Conservation (phyloP, 73 alveolate genomes). For the Stentor roeselii region DNA sequence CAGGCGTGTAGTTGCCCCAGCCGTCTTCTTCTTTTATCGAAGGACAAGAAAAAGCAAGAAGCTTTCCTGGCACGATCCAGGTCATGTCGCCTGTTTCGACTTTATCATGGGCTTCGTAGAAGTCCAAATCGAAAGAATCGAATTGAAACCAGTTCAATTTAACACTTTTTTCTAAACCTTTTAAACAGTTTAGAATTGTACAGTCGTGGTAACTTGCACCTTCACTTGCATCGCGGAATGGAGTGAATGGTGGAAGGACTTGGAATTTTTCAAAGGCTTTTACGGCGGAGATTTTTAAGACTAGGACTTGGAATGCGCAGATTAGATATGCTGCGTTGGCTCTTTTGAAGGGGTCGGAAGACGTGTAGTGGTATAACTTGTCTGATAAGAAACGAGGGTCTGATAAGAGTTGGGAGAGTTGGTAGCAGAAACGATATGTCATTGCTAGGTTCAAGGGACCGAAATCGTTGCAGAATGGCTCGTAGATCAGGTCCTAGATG, state of each 20-base stretch:
- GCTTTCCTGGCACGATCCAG: slow-evolving; percentile 80
- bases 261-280: slow-evolving; percentile 78
- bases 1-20: slow-evolving; percentile 48
- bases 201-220: slow-evolving; percentile 85
- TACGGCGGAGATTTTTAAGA: slow-evolving; percentile 68
- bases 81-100: slow-evolving; percentile 87
- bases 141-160: slow-evolving; percentile 70
- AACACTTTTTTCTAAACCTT: slow-evolving; percentile 74
- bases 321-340: slow-evolving; percentile 87
- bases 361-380: slow-evolving; percentile 69
- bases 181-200: slow-evolving; percentile 77
- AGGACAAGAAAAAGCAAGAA: slow-evolving; percentile 74
- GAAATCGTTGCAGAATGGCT: slow-evolving; percentile 78
- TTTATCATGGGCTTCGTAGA: slow-evolving; percentile 70
- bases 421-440: slow-evolving; percentile 65
- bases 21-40: slow-evolving; percentile 38
- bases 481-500: slow-evolving; percentile 63
- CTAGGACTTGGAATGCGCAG: slow-evolving; percentile 87
- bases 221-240: slow-evolving; percentile 87
- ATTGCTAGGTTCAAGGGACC: slow-evolving; percentile 79
- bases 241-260: slow-evolving; percentile 63
- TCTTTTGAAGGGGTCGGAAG: slow-evolving; percentile 54
- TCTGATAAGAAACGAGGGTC: slow-evolving; percentile 41
- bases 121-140: slow-evolving; percentile 61
- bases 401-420: slow-evolving; percentile 51